These are phyloP conservation scores for Asterochloris erici DNA, from an alignment of 139 green algal species.

Conservation along the genomic window DNA sequence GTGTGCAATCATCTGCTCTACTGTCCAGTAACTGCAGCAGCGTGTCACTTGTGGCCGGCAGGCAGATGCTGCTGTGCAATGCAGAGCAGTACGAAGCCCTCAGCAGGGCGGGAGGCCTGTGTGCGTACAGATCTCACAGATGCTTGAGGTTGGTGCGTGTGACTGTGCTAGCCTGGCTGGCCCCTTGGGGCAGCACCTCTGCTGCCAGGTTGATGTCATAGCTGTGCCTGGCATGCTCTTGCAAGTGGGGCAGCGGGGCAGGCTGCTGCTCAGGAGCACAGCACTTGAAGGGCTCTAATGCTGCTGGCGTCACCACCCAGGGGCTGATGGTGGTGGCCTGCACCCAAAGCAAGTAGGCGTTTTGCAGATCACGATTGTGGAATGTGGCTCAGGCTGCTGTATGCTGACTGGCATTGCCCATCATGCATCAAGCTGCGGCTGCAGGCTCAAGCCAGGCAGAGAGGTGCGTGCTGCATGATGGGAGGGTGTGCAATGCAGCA, in stretches of 20 bases:
- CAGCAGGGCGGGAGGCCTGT: too few species aligned
- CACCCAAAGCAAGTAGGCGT: not conserved
- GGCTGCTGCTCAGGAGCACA: not conserved
- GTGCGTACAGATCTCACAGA: constrained; percentile 47
- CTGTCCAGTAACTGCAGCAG: constrained; percentile 78
- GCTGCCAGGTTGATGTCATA: constrained; percentile 79
- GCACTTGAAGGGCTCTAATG: constrained; percentile 76
- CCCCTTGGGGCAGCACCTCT: constrained; percentile 39
- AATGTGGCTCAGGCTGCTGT: not conserved
- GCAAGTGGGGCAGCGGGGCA: constrained; percentile 10
- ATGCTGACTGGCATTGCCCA: not conserved
- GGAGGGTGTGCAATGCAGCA: too few species aligned
- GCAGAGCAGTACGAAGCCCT: too few species aligned
- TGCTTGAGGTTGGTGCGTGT: constrained; percentile 65
- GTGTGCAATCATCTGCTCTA: constrained; percentile 91
- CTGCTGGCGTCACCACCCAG: constrained; percentile 90
- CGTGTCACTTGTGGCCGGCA: not conserved
- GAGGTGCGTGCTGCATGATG: too few species aligned
- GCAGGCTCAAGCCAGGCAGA: too few species aligned
- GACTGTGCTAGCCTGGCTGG: constrained; percentile 13
- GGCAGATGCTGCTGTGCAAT: too few species aligned
- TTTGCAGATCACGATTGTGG: not conserved
- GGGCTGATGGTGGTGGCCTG: constrained; percentile 82
- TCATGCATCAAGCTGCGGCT: not conserved
- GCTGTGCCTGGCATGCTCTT: constrained; percentile 25